phyloP scores from a whole-genome alignment of 116 monocot species.

The Dioscorea cayenensis region DNA sequence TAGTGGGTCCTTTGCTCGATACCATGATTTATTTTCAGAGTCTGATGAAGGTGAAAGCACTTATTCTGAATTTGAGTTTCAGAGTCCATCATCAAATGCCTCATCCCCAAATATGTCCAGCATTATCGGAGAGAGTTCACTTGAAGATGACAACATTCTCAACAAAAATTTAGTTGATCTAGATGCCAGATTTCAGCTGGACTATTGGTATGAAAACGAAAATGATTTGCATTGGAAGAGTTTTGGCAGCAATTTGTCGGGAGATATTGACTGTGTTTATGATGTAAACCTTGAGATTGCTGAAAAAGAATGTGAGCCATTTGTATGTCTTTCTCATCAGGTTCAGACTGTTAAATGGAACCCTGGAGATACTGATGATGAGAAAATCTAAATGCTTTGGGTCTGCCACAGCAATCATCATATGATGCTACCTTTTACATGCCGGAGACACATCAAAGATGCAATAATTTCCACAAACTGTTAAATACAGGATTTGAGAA shows the following conservation, averaged over 20 bases:
- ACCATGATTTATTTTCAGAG: conserved; percentile 34
- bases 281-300: not conserved
- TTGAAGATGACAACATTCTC: conserved; percentile 9
- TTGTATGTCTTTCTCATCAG: not conserved
- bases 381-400: not conserved
- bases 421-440: not conserved
- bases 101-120: conserved; percentile 11
- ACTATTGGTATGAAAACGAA: conserved; percentile 2
- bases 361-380: not conserved
- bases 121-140: conserved; percentile 8
- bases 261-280: not conserved
- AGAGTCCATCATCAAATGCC: conserved; percentile 21
- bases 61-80: conserved; percentile 20
- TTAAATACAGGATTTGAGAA: too few relatives aligned
- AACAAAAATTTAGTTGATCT: conserved; percentile 10
- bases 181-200: not conserved
- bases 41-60: conserved; percentile 53
- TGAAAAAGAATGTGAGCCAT: not conserved
- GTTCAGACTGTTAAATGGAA: not conserved
- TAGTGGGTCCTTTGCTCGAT: conserved; percentile 10
- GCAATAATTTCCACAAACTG: too few relatives aligned
- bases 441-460: not conserved
- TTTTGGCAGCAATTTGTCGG: not conserved
- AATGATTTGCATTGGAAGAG: not conserved
- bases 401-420: not conserved